Base-by-base conservation (phyloP, 176 grass and related monocot genomes). In the bread wheat (Triticum aestivum) region DNA sequence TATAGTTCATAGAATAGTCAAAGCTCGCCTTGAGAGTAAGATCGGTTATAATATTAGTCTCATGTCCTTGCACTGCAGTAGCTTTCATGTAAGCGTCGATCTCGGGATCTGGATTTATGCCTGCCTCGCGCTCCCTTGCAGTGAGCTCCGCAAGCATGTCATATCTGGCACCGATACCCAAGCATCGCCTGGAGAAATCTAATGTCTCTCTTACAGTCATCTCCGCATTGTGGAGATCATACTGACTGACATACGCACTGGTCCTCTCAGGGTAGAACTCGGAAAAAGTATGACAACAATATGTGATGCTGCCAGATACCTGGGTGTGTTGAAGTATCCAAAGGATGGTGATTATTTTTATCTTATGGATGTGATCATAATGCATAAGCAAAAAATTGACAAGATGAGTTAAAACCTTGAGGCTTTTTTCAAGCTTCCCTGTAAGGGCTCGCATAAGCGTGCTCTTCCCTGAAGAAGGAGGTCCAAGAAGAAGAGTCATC, bases 401-500 rank as follows among this genome's bases (percentile, higher is more conserved):
- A 61, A 58, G 23, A 30, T 2, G 26, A 27, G 45, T 38, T 81
- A 33, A 78, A 66, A 98, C 96, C 90, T 89, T 94, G 76, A 98
- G 88, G 7, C 73, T 91, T 74, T 92, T 93, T 14, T 94, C 93
- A 88, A 86, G 88, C 87, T 95, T 98, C 35, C 93, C 93, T 5
- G 91, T 69, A 29, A 98, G 89, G 6, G 91, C 91, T 59, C 92
- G 84, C 86, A 98, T 87, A 21, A 98, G 93, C 20, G 91, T 90
- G 80, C 93, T 95, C 86, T 98, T 98, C 67, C 96, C 96, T 70
- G 93, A 95, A 30, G 89, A 88, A 69, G 96, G 93, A 89, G 96
- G 96, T 72, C 96, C 96, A 64, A 98, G 93, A 82, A 98, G 91
- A 92, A 98, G 93, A 14, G 96, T 95, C 96, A 95, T 92, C 90